Conservation (phyloP, 352 stramenopile genomes). For the Phytophthora tubulina region DNA sequence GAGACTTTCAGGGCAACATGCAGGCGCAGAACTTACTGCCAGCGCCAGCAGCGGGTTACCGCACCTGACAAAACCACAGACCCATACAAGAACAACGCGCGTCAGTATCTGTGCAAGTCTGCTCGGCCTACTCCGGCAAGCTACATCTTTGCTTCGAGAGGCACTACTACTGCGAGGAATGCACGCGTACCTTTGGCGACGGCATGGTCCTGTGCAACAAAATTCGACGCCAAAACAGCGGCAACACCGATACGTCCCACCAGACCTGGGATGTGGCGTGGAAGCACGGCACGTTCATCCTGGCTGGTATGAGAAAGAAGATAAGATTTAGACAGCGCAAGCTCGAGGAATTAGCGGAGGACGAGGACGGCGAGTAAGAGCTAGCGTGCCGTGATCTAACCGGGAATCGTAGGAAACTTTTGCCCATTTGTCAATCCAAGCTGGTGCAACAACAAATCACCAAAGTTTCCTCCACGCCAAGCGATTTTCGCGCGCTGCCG, state of each 20-base stretch:
- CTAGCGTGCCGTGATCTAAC: background rate
- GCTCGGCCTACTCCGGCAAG: conserved; percentile 22
- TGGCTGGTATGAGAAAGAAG: conserved; percentile 10
- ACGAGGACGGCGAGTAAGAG: no score
- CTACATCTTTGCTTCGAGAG: conserved; percentile 23
- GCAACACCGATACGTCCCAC: conserved; percentile 20
- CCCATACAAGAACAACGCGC: conserved; percentile 28
- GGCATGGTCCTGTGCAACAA: conserved; percentile 28
- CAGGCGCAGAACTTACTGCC: conserved; percentile 24
- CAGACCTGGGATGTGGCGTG: conserved; percentile 27
- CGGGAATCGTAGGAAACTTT: conserved; percentile 1
- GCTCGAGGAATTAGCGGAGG: background rate
- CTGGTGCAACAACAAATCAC: conserved; percentile 3
- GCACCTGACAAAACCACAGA: conserved; percentile 22
- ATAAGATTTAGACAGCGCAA: conserved; percentile 27
- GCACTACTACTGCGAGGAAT: conserved; percentile 24
- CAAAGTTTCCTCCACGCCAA: conserved; percentile 3
- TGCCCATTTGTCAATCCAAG: background rate
- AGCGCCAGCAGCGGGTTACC: background rate
- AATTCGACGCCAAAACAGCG: background rate
- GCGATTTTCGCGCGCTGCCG: no score
- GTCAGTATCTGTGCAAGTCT: conserved; percentile 38
- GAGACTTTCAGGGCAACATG: conserved; percentile 20
- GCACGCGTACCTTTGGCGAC: conserved; percentile 6
- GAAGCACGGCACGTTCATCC: conserved; percentile 20